A percentile compares a stretch with the other conserved stretches of the same genome.
phyloP scores from a whole-genome alignment of 2,329 filamentous ascomycete species.

The Fusarium sp. region DNA sequence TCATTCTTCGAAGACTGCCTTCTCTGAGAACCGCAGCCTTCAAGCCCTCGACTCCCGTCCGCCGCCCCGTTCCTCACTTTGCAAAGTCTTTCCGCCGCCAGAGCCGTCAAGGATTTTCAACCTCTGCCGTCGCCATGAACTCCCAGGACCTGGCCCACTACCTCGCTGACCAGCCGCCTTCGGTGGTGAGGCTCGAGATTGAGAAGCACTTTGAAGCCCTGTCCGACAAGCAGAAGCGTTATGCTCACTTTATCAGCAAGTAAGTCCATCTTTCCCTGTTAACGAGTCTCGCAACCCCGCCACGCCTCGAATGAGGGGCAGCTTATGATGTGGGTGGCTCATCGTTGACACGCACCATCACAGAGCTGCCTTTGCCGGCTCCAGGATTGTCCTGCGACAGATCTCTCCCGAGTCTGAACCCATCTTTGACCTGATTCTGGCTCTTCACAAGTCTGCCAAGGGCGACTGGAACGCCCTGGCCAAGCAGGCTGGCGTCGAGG shows the following conservation, averaged over 20 bases:
- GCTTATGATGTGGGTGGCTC: constrained; percentile 21
- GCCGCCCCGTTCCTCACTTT: constrained; percentile 44
- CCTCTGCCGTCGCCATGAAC: constrained; percentile 65
- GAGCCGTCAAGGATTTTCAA: constrained; percentile 51
- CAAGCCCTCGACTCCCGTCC: constrained; percentile 41
- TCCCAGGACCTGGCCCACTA: constrained; percentile 80
- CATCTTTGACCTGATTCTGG: constrained; percentile 86
- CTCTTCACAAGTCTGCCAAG: constrained; percentile 75
- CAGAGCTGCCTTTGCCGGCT: constrained; percentile 84
- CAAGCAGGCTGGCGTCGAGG: constrained; percentile 74
- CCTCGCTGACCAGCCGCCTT: constrained; percentile 91
- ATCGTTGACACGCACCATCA: constrained; percentile 17
- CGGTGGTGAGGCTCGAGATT: constrained; percentile 89
- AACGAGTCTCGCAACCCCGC: constrained; percentile 8
- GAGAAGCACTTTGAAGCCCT: constrained; percentile 92
- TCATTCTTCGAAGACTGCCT: constrained; percentile 56
- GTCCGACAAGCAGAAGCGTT: constrained; percentile 84
- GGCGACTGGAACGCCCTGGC: constrained; percentile 82
- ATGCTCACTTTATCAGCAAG: constrained; percentile 92
- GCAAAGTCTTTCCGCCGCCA: constrained; percentile 42
- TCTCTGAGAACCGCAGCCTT: constrained; percentile 52
- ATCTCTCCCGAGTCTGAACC: constrained; percentile 85
- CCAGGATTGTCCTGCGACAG: constrained; percentile 84
- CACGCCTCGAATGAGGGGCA: constrained; percentile 24
- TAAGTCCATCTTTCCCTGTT: constrained; percentile 57